Evolutionary conservation across 2,329 filamentous ascomycete species (phyloP).

Genomic region (Plectosphaerella sp.): DNA sequence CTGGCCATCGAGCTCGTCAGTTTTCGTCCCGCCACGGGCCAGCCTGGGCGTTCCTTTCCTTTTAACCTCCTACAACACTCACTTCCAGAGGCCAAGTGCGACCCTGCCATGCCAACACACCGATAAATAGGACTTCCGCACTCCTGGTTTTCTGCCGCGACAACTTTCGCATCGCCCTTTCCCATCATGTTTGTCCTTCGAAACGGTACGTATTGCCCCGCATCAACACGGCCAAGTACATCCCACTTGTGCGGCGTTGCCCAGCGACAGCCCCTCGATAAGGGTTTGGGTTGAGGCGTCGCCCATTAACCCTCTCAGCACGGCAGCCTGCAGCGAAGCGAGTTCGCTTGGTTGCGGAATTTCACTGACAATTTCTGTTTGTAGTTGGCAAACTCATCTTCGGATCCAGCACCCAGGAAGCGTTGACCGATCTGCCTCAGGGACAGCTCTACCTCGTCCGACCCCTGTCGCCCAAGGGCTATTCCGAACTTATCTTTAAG

Average conservation of each 20-base stretch:
- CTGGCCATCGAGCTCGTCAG: slow-evolving; percentile 2
- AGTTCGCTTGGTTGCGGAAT: background rate
- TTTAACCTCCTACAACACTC: slow-evolving; percentile 2
- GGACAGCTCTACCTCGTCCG: slow-evolving; percentile 97
- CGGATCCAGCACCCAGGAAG: slow-evolving; percentile 80
- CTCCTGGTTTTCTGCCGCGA: slow-evolving; percentile 1
- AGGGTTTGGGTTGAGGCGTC: background rate
- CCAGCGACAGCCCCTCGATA: background rate
- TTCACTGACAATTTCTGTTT: background rate
- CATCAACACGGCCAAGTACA: background rate
- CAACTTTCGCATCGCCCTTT: slow-evolving; percentile 2
- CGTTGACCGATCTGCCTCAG: slow-evolving; percentile 89
- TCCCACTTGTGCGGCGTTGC: background rate
- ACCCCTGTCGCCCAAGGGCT: slow-evolving; percentile 91
- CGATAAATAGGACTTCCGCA: slow-evolving; percentile 5
- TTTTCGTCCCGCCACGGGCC: slow-evolving; percentile 6
- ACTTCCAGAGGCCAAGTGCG: slow-evolving; percentile 2
- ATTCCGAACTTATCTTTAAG: slow-evolving; percentile 98
- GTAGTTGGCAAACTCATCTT: slow-evolving; percentile 91
- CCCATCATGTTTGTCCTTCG: slow-evolving; percentile 32
- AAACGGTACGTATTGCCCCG: slow-evolving; percentile 26
- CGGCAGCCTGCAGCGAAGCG: background rate
- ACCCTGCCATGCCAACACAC: background rate
- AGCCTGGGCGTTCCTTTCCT: slow-evolving; percentile 6
- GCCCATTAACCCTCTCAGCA: background rate